Conservation (phyloP, 306 rosid species). For the Castanospermum australe region DNA sequence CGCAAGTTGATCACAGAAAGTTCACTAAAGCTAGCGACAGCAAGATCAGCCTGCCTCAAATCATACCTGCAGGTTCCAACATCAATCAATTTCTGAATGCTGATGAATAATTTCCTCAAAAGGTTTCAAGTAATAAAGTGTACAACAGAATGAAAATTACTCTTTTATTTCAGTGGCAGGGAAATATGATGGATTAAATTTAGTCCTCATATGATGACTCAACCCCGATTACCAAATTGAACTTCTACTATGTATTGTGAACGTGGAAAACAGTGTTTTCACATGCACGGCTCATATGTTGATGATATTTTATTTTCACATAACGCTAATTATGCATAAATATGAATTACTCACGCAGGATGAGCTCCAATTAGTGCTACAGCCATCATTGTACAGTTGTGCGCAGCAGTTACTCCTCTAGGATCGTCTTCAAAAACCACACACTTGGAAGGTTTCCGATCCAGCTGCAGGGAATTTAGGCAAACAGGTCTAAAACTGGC, state of each 20-base stretch:
- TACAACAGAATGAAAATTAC: background rate
- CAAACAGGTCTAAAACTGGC: conserved; percentile 25
- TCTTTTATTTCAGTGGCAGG: background rate
- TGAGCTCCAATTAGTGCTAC: conserved; percentile 85
- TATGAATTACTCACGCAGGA: conserved; percentile 71
- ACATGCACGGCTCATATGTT: background rate
- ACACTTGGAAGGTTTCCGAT: conserved; percentile 93
- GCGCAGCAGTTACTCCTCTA: conserved; percentile 95
- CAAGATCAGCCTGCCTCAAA: conserved; percentile 94
- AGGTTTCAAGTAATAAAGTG: background rate
- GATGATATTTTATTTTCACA: background rate
- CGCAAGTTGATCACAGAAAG: conserved; percentile 94
- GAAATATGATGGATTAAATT: background rate
- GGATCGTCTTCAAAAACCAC: conserved; percentile 98
- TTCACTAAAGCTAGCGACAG: conserved; percentile 84
- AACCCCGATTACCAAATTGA: background rate
- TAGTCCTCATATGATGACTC: background rate
- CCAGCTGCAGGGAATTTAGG: conserved; percentile 58
- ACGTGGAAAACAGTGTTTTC: background rate
- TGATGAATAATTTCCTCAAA: conserved; percentile 2
- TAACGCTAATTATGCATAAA: background rate
- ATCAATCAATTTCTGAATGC: conserved; percentile 23
- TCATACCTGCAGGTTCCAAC: conserved; percentile 66
- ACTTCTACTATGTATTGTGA: background rate
- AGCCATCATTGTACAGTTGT: conserved; percentile 99